Base-by-base conservation (phyloP, 78 protist species). In the Speleostelium caveatum region DNA sequence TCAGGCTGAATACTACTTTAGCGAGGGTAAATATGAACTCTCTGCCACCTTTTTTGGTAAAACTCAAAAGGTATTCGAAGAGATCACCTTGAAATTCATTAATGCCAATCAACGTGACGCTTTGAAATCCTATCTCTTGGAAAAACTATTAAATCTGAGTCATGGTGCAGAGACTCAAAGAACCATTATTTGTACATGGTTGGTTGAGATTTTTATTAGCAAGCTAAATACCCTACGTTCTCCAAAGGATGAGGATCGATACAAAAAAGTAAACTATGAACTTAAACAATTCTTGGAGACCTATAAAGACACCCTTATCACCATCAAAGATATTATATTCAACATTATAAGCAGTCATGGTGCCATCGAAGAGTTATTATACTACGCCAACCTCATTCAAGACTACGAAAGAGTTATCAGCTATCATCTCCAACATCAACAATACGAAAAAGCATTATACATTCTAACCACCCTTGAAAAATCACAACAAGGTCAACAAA, bases 391-490 rank as follows among this genome's bases (percentile, higher is more conserved):
- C 36, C 61, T 92, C 32, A 89, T 83, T 36, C 94, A 86, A 33
- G 98, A 98, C 80, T 94, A 79, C 73, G 96, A 96, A 73, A 61
- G 96, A 10, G 97, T 98, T n/a, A 87, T 98, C 67, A 51, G 79
- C 35, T 95, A 96, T 85, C 80, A 93, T 87, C 76, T 96, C 19
- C 96, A 86, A 68, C 75, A 73, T 35, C 75, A 87, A 28, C 87
- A 93, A 36, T 94, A 85, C 74, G 90, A 33, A 17, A 51, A 32
- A 0, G 97, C 98, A 8, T 71, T 97, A 28, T 49, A 41, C 6
- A 73, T 69, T 19, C 86, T 97, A 42, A 75, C 58, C 16, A 49
- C 87, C 36, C 41, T 88, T 45, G 60, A 67, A 42, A 38, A 73
- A n/a, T 28, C 86, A 62, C 75, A 60, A 60, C 77, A 53, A 83